Conservation (phyloP, 1,139 yeast species). For the Kodamaea sp. region DNA sequence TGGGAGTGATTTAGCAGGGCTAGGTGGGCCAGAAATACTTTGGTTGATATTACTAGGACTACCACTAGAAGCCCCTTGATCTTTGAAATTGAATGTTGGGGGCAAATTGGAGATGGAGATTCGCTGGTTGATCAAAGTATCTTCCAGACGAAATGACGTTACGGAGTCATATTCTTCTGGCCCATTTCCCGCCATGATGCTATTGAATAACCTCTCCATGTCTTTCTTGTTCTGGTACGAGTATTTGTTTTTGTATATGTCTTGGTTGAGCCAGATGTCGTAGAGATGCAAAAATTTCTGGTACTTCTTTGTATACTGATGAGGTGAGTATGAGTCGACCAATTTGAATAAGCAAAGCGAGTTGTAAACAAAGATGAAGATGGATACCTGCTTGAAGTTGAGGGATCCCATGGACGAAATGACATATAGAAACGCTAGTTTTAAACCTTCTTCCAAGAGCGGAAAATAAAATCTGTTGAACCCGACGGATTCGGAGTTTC, state of each 20-base stretch:
- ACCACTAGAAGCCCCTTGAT: neutral
- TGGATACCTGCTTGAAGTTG: constrained; percentile 14
- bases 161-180: constrained; percentile 10
- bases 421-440: constrained; percentile 11
- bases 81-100: constrained; percentile 9
- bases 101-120: constrained; percentile 12
- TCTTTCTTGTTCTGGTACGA: constrained; percentile 7
- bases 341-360: constrained; percentile 5
- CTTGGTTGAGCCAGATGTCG: constrained; percentile 18
- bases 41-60: neutral
- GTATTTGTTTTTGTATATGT: constrained; percentile 10
- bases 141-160: constrained; percentile 13
- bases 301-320: constrained; percentile 12
- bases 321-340: constrained; percentile 7
- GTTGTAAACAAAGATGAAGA: constrained; percentile 13
- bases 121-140: constrained; percentile 11
- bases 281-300: constrained; percentile 16
- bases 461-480: constrained; percentile 18
- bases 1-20: constrained; percentile 2
- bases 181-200: constrained; percentile 13
- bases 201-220: constrained; percentile 9
- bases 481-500: constrained; percentile 1
- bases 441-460: constrained; percentile 13
- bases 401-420: constrained; percentile 7
- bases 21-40: neutral